Base-by-base conservation (phyloP, 2,329 filamentous ascomycete genomes). In the Exutisphaerella laricina region DNA sequence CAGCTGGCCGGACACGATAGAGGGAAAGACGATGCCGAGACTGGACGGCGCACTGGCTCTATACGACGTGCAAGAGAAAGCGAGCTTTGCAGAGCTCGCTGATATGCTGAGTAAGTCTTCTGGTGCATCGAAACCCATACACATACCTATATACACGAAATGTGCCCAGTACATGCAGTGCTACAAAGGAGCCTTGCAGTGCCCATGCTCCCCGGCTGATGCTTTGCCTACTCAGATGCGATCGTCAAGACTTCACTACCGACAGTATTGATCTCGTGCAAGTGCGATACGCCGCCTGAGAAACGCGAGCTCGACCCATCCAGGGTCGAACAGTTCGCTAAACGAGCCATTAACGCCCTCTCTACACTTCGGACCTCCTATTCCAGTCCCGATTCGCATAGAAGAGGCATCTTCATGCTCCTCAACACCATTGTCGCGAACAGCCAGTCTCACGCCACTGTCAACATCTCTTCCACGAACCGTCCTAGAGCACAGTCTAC, bases 1-100 rank as follows among this genome's bases (percentile, higher is more conserved):
- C 33, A 82, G 79, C 53, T 73, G 77, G 77, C 78, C 78, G 28
- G 66, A 70, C 23, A 66, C 65, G 16, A 62, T 73, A 30, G 69
- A 83, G 59, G 85, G 86, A 46, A 74, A 81, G 50, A 77, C 82
- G 48, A 74, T 86, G 46, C 86, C 88, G 37, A 77, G 75, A 29
- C 77, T 95, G 58, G 86, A 97, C 58, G 90, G 85, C 14, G 88
- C 85, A 33, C 69, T 96, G 55, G 78, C 90, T 45, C 70, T 97
- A 36, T 95, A 95, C 72, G 87, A 96, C 73, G 84, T 94, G 32
- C 85, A 81, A 65, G 84, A 85, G 62, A 76, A 79, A 55, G 79
- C 82, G 47, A 90, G 82, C 61, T 79, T 94, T 56, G 74, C 76
- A 46, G 79, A 84, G 47, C 72, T 95, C 41, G 82, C 85, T 29